Evolutionary conservation across 2,329 filamentous ascomycete species (phyloP).

Genomic region (Sporothrix curviconia): DNA sequence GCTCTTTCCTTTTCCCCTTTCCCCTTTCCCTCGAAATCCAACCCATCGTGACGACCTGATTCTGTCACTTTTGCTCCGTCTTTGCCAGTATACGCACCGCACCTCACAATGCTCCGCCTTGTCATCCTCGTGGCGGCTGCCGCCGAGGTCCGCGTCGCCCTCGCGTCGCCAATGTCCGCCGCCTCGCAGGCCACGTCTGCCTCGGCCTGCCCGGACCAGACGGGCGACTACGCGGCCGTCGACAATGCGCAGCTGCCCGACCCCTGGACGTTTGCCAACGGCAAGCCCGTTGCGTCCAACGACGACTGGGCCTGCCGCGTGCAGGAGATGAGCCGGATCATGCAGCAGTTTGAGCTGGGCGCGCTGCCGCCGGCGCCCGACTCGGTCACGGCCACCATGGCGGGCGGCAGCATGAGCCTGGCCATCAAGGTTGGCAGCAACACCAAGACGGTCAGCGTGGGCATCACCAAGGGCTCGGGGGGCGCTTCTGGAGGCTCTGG

Average conservation of each 20-base stretch:
- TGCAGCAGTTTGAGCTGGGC: constrained; percentile 47
- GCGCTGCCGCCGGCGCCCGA: constrained; percentile 41
- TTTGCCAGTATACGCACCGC: not conserved
- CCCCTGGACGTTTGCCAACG: constrained; percentile 41
- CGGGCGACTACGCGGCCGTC: constrained; percentile 24
- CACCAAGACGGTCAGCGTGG: constrained; percentile 38
- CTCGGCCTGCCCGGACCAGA: constrained; percentile 23
- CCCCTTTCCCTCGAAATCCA: too few relatives aligned
- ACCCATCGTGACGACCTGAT: too few relatives aligned
- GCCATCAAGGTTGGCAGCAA: constrained; percentile 38
- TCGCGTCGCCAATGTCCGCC: constrained; percentile 28
- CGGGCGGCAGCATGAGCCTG: constrained; percentile 37
- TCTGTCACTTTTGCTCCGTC: too few relatives aligned
- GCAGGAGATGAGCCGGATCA: constrained; percentile 40
- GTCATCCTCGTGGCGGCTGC: not conserved
- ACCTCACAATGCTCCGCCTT: not conserved
- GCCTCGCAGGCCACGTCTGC: too few relatives aligned
- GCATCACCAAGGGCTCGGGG: constrained; percentile 37
- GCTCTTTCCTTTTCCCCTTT: too few relatives aligned
- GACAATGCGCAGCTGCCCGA: constrained; percentile 37
- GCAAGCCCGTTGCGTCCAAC: constrained; percentile 38
- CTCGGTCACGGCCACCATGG: constrained; percentile 39
- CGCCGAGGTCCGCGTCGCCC: not conserved
- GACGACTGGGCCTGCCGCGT: constrained; percentile 42
- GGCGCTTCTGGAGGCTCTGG: too few relatives aligned